These are phyloP conservation scores for Schizophyllum amplum DNA, from an alignment of 1,284 basidiomycete genomes.

Conservation along the genomic window DNA sequence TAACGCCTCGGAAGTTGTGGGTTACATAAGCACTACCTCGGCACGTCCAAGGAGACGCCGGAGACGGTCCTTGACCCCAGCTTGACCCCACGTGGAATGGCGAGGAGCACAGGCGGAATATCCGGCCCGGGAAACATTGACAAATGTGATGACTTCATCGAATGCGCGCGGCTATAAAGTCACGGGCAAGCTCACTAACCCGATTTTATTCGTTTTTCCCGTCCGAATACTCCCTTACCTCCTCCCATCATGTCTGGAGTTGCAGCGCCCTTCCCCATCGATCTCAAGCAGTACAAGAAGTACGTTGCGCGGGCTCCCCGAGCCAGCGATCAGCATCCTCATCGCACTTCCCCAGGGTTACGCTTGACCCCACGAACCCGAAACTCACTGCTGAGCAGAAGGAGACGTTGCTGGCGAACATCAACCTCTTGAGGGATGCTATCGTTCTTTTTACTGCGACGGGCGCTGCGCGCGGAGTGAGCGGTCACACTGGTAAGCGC, in stretches of 20 bases:
- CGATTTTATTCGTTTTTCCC: neutral
- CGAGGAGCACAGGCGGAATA: neutral
- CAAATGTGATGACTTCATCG: neutral
- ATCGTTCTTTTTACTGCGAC: conserved; percentile 79
- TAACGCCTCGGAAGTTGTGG: no score
- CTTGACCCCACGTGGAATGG: neutral
- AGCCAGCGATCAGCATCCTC: conserved; percentile 9
- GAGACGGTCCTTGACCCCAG: no score
- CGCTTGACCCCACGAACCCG: conserved; percentile 60
- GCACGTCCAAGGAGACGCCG: no score
- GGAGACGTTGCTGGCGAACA: conserved; percentile 53
- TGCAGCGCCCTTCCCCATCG: conserved; percentile 52
- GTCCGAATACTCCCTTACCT: conserved; percentile 7
- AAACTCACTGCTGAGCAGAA: conserved; percentile 55
- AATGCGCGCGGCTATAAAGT: neutral
- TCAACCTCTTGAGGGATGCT: conserved; percentile 72
- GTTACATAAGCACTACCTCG: no score
- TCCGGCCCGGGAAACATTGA: neutral
- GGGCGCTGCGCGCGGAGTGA: conserved; percentile 73
- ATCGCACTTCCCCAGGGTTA: conserved; percentile 36
- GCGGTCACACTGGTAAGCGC: conserved; percentile 66
- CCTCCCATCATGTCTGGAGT: conserved; percentile 11
- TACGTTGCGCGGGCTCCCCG: conserved; percentile 20
- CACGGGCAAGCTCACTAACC: neutral
- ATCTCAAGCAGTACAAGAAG: conserved; percentile 70